Percentiles rank a stretch among this genome's conserved stretches.
Evolutionary conservation across 257 asterid species (phyloP).

Genomic region (Solanum pinnatisectum): DNA sequence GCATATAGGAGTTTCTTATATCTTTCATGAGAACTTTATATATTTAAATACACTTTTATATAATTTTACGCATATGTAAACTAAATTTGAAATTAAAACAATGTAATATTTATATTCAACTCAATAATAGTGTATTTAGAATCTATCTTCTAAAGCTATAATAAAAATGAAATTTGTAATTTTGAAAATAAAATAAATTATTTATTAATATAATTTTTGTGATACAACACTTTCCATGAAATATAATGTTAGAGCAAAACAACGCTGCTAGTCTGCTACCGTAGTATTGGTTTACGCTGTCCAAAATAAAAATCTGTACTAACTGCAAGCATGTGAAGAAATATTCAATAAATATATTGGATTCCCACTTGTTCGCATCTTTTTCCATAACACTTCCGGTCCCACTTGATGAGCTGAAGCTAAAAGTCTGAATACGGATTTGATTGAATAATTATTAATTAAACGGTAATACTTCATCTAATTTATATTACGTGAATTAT

Average conservation of each 20-base stretch:
- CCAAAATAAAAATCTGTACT: background rate
- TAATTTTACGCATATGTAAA: background rate
- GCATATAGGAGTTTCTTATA: background rate
- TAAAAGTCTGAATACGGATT: background rate
- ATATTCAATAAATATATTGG: background rate
- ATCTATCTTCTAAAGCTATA: background rate
- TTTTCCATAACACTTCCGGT: background rate
- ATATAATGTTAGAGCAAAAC: background rate
- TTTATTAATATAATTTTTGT: background rate
- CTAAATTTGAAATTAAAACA: too few relatives aligned
- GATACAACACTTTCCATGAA: background rate
- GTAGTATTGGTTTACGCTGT: background rate
- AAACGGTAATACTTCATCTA: too few relatives aligned
- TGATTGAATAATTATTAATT: too few relatives aligned
- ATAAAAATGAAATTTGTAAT: background rate
- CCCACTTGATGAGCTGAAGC: background rate
- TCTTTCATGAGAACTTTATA: too few relatives aligned
- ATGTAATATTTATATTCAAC: too few relatives aligned
- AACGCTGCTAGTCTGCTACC: background rate
- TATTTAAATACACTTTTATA: too few relatives aligned
- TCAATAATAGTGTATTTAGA: background rate
- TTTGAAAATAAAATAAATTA: background rate
- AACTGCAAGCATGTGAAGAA: background rate
- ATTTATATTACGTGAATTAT: background rate
- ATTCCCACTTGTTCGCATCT: background rate